A percentile compares a stretch with the other conserved stretches of the same genome.
These are phyloP conservation scores for Sugiyamaella grinbergsii DNA, from an alignment of 1,139 yeast genomes.

Conservation along the genomic window DNA sequence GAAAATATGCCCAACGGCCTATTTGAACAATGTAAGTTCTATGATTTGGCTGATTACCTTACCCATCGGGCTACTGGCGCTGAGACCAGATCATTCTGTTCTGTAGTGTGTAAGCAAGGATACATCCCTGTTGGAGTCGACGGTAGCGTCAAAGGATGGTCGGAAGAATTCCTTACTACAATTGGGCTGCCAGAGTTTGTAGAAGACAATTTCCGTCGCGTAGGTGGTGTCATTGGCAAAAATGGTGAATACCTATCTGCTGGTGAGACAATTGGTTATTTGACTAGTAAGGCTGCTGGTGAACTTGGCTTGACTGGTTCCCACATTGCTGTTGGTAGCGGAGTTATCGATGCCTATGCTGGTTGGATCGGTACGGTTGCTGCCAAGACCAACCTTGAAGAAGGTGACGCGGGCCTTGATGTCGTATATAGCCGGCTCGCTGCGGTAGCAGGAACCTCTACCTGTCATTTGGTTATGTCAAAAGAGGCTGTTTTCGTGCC, in stretches of 20 bases:
- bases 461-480: slow-evolving; percentile 92
- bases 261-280: slow-evolving; percentile 81
- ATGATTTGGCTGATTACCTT: slow-evolving; percentile 87
- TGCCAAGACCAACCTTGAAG: slow-evolving; percentile 58
- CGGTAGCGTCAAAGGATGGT: slow-evolving; percentile 86
- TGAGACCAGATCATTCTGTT: slow-evolving; percentile 84
- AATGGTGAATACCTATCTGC: slow-evolving; percentile 79
- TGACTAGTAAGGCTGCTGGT: slow-evolving; percentile 68
- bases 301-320: slow-evolving; percentile 79
- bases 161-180: slow-evolving; percentile 65
- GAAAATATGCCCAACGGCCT: slow-evolving; percentile 71
- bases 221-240: slow-evolving; percentile 79
- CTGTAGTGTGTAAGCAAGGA: slow-evolving; percentile 95
- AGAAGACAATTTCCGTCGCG: slow-evolving; percentile 70
- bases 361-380: slow-evolving; percentile 99
- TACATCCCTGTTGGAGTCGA: slow-evolving; percentile 91
- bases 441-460: slow-evolving; percentile 97
- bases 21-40: slow-evolving; percentile 73
- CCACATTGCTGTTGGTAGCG: slow-evolving; percentile 83
- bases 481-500: slow-evolving; percentile 84
- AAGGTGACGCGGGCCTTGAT: slow-evolving; percentile 41
- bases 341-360: slow-evolving; percentile 96
- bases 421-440: slow-evolving; percentile 84
- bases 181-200: slow-evolving; percentile 77
- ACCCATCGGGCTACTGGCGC: slow-evolving; percentile 88